Conservation (phyloP, 306 rosid species). For the Quercus ilex region DNA sequence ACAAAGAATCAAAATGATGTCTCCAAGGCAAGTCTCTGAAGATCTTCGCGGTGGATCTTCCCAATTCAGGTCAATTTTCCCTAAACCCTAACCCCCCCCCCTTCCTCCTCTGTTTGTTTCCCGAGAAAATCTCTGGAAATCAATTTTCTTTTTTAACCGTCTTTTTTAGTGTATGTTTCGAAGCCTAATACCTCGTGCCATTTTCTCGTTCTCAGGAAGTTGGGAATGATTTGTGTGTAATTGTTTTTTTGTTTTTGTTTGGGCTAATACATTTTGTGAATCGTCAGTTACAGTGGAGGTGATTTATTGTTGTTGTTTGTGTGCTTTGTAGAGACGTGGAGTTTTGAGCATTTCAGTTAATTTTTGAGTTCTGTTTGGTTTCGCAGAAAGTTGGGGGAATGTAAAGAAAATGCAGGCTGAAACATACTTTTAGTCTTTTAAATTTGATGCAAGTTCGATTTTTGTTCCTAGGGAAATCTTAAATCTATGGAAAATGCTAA, state of each 20-base stretch:
- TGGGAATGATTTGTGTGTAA: neutral
- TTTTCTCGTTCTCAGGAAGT: neutral
- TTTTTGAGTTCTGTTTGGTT: neutral
- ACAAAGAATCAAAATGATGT: conserved; percentile 52
- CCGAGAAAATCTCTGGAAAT: neutral
- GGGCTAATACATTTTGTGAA: neutral
- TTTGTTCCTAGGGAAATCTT: too few relatives aligned
- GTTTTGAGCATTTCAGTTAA: neutral
- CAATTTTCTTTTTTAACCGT: neutral
- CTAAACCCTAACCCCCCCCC: neutral
- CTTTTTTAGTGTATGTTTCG: neutral
- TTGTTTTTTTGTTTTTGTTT: neutral
- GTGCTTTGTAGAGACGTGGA: neutral
- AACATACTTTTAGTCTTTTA: too few relatives aligned
- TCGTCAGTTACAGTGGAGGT: neutral
- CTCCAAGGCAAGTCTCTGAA: conserved; percentile 63
- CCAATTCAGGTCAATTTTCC: conserved; percentile 56
- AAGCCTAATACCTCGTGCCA: neutral
- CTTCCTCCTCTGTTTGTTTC: conserved; percentile 7
- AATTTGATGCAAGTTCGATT: too few relatives aligned
- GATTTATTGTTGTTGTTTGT: neutral
- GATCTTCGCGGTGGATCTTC: conserved; percentile 70
- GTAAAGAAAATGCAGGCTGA: neutral
- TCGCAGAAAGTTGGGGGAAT: neutral
- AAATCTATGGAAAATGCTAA: too few relatives aligned